Conservation (phyloP, 805 yeast genomes). For the Sungouiozyma intestinalis region DNA sequence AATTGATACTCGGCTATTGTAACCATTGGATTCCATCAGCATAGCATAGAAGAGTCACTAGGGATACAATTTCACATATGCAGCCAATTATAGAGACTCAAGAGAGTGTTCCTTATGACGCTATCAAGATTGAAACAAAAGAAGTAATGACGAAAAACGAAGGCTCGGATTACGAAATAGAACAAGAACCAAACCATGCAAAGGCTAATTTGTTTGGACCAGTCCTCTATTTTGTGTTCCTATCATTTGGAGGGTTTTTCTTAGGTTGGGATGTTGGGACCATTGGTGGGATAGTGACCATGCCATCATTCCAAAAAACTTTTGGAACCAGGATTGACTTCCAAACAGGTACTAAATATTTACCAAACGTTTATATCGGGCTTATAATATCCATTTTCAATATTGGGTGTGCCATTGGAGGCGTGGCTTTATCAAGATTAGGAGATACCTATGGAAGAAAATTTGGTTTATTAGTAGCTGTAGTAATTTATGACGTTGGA, state of each 20-base stretch:
- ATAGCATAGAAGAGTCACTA: too few relatives aligned
- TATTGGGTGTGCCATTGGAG: conserved; percentile 65
- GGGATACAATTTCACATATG: background rate
- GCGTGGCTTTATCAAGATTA: conserved; percentile 44
- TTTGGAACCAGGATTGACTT: conserved; percentile 36
- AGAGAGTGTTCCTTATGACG: background rate
- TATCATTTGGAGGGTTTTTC: conserved; percentile 62
- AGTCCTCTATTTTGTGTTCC: conserved; percentile 16
- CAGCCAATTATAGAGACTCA: background rate
- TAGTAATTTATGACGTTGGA: conserved; percentile 50
- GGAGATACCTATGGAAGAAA: conserved; percentile 58
- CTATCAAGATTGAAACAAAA: background rate
- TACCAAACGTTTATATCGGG: conserved; percentile 38
- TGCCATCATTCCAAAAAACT: conserved; percentile 42
- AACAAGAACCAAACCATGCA: background rate
- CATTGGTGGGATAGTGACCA: conserved; percentile 58
- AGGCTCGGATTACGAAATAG: background rate
- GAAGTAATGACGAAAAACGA: background rate
- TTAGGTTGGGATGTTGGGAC: conserved; percentile 74
- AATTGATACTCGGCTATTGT: background rate
- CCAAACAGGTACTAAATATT: conserved; percentile 19
- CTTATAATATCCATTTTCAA: conserved; percentile 47
- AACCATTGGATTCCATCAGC: too few relatives aligned
- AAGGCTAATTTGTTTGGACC: background rate
- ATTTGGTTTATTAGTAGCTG: conserved; percentile 41